Evolutionary conservation across 768 basidiomycete species (phyloP), one percentile per base, ranked within the genome.

Genomic region (Agrocybe pediades): DNA sequence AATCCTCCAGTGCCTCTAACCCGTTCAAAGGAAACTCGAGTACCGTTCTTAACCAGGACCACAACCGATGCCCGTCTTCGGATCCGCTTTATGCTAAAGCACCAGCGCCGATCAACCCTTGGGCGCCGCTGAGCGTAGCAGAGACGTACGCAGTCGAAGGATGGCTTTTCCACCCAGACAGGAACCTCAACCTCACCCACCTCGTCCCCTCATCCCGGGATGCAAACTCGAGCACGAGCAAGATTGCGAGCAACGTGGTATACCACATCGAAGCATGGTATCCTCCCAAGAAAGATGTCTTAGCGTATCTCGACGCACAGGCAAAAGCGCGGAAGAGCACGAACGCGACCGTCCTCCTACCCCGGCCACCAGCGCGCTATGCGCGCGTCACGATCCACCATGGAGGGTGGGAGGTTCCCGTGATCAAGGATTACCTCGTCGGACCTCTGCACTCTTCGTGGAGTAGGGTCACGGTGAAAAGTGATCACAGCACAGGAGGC

Each of bases 391-490:
- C 74, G 23, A 68, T 86, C 44, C 76, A 81, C 55, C 76, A 82
- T 62, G 82, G 81, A 21, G 71, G 71, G 9, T 62, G 59, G 11
- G 55, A 56, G 4, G 68, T 65, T 9, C 81, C 81, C 9, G 60
- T 67, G n/a, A 74, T 84, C 29, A 71, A 67, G 51, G 81, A 85
- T 58, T 83, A 84, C 59, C 67, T 84, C 7, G 75, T 86, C 16
- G 85, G 85, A 0, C 85, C 85, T 1, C 69, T 86, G 8, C 83
- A 84, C n/a, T n/a, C n/a, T n/a, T n/a, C n/a, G n/a, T n/a, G n/a
- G n/a, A n/a, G 4, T 60, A 82, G 17, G 64, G 71, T 26, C 43
- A 56, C 4, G 48, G 64, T 15, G 81, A 82, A 5, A 62, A 39
- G 2, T n/a, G n/a, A n/a, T n/a, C n/a, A n/a, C n/a, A n/a, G n/a